These are phyloP conservation scores for Gaeumannomyces sp. DNA, from an alignment of 2,329 filamentous ascomycete genomes.

Conservation along the genomic window DNA sequence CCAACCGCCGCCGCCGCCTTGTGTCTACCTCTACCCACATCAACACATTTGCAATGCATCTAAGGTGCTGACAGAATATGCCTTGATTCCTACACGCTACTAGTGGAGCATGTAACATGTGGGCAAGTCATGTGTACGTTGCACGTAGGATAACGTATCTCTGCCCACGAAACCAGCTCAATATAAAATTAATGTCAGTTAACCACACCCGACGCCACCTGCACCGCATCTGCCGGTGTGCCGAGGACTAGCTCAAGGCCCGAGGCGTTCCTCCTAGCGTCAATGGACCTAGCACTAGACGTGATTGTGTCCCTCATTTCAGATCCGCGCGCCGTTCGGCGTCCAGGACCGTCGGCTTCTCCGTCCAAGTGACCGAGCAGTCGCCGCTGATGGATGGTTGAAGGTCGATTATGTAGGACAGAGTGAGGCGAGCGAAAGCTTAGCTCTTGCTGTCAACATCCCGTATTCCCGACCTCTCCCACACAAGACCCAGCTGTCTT, in stretches of 20 bases:
- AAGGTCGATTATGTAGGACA: not conserved
- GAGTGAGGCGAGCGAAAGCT: not conserved
- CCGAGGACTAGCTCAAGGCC: not conserved
- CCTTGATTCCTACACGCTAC: not conserved
- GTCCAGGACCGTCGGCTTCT: not conserved
- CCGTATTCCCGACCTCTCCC: not conserved
- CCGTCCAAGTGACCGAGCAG: not conserved
- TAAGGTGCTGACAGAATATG: not conserved
- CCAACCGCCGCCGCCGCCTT: not conserved
- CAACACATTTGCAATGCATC: not conserved
- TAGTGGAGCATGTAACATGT: not conserved
- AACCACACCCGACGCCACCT: not conserved
- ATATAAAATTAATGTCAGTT: not conserved
- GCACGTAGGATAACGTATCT: not conserved
- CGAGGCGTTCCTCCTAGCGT: not conserved
- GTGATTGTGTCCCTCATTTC: not conserved
- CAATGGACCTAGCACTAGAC: not conserved
- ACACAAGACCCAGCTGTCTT: not conserved
- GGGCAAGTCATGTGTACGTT: not conserved
- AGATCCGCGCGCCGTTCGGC: not conserved
- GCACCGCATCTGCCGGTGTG: not conserved
- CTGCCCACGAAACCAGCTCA: not conserved
- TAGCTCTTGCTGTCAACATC: not conserved
- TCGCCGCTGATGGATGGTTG: not conserved
- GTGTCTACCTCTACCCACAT: not conserved